Conservation (phyloP, 192 early-diverging fungal genomes). For the Coemansia asiatica region DNA sequence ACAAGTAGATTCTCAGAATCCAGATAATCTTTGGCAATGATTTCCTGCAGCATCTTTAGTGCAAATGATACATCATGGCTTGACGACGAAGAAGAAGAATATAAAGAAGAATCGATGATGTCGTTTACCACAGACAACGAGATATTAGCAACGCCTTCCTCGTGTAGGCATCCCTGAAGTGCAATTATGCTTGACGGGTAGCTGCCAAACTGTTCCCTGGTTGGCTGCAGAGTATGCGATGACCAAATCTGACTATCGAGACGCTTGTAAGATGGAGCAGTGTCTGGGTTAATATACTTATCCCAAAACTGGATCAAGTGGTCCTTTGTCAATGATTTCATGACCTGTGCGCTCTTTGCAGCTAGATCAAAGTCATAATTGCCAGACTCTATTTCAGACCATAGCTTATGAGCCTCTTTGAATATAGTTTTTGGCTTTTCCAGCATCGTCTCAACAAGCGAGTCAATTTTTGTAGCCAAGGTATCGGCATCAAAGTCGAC, state of each 20-base stretch:
- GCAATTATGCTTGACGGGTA: neutral
- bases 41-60: neutral
- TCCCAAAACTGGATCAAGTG: conserved; percentile 7
- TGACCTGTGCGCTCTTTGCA: neutral
- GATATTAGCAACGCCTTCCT: neutral
- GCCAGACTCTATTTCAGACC: neutral
- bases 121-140: neutral
- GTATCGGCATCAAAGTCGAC: neutral
- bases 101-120: neutral
- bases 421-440: conserved; percentile 3
- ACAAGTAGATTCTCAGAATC: neutral
- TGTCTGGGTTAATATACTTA: conserved; percentile 6
- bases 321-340: neutral
- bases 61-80: neutral
- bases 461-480: neutral
- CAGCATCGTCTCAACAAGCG: neutral
- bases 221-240: neutral
- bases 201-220: neutral
- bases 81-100: neutral
- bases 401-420: neutral
- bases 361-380: neutral
- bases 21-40: neutral
- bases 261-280: conserved; percentile 1
- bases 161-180: conserved; percentile 5
- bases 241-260: conserved; percentile 8